These are phyloP conservation scores for Tylopilus sp. DNA, from an alignment of 768 basidiomycete species.

Conservation along the genomic window DNA sequence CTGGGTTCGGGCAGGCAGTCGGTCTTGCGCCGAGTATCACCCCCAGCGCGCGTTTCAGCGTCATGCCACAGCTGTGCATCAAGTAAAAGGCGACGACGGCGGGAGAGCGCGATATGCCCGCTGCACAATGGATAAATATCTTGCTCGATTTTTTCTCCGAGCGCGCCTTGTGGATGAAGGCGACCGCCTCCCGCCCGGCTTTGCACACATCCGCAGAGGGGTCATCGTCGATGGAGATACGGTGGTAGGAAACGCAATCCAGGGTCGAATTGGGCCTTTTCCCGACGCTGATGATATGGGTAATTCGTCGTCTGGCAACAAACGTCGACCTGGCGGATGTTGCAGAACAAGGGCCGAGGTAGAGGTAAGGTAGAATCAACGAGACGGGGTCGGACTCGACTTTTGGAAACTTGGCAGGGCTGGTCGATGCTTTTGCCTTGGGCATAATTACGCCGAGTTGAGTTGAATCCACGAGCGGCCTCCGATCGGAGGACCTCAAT, in stretches of 20 bases:
- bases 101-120: conserved; percentile 12
- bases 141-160: background rate
- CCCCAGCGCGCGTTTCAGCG: conserved; percentile 2
- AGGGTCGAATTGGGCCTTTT: conserved; percentile 1
- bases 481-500: too few species aligned
- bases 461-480: too few species aligned
- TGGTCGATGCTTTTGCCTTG: background rate
- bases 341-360: conserved; percentile 6
- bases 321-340: conserved; percentile 5
- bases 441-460: background rate
- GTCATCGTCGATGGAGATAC: conserved; percentile 8
- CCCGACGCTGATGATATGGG: conserved; percentile 11
- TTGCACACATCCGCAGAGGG: conserved; percentile 5
- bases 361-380: conserved; percentile 11
- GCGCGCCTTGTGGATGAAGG: conserved; percentile 4
- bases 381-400: background rate
- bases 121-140: conserved; percentile 9
- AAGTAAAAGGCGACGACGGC: conserved; percentile 4
- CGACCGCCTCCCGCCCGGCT: background rate
- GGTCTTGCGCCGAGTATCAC: conserved; percentile 1
- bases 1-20: conserved; percentile 3
- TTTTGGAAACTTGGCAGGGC: background rate
- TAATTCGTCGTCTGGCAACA: conserved; percentile 4
- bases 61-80: conserved; percentile 1
- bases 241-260: conserved; percentile 6